These are phyloP conservation scores for Mycena vulgaris DNA, from an alignment of 768 basidiomycete genomes.

Conservation along the genomic window DNA sequence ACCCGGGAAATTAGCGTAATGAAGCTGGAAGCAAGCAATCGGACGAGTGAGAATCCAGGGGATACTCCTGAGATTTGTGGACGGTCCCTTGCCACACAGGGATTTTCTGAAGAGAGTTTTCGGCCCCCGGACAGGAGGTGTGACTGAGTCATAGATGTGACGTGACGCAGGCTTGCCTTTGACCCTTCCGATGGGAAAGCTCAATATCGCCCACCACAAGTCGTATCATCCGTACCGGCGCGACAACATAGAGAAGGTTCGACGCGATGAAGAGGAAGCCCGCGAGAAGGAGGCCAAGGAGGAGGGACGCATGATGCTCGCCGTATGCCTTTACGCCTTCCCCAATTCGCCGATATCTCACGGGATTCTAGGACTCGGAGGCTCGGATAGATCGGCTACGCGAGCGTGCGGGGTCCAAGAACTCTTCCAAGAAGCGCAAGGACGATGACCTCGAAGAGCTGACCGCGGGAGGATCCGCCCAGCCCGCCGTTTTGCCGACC, in stretches of 20 bases:
- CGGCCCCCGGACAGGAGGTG: too few relatives aligned
- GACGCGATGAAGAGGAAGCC: constrained; percentile 88
- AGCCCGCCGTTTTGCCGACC: constrained; percentile 57
- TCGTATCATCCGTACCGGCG: constrained; percentile 90
- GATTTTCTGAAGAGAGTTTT: too few relatives aligned
- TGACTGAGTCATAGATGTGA: too few relatives aligned
- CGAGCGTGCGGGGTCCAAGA: constrained; percentile 67
- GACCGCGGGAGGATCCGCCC: constrained; percentile 44
- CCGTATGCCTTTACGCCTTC: constrained; percentile 62
- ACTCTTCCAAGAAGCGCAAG: constrained; percentile 50
- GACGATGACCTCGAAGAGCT: constrained; percentile 47
- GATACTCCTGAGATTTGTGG: too few relatives aligned
- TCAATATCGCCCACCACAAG: constrained; percentile 93
- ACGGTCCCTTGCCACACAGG: too few relatives aligned
- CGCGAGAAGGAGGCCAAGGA: constrained; percentile 74
- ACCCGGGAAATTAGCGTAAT: too few relatives aligned
- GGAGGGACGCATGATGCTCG: constrained; percentile 80
- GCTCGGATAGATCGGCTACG: constrained; percentile 79
- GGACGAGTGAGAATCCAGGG: too few relatives aligned
- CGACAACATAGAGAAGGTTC: constrained; percentile 88
- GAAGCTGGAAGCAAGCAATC: too few relatives aligned
- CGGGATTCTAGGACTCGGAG: constrained; percentile 76
- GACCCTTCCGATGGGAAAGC: constrained; percentile 93
- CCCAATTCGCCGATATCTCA: constrained; percentile 33
- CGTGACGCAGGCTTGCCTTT: too few relatives aligned